Evolutionary conservation across 148 eudicot genomes (phyloP).

Genomic region (Cornus florida): DNA sequence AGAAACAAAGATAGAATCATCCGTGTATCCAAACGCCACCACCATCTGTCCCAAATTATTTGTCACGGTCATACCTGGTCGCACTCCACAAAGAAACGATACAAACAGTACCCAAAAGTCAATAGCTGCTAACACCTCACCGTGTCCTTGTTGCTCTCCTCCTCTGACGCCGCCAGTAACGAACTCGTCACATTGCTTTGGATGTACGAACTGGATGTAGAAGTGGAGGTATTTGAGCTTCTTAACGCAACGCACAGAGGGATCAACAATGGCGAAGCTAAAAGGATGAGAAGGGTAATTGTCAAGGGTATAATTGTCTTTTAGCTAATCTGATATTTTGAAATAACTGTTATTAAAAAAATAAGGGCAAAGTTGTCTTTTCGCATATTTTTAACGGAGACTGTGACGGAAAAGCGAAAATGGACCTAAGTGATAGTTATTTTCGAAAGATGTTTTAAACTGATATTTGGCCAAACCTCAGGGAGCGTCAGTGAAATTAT

Average conservation of each 20-base stretch:
- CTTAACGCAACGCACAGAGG: conserved; percentile 43
- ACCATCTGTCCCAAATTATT: conserved; percentile 99
- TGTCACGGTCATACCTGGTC: conserved; percentile 86
- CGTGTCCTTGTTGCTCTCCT: conserved; percentile 5
- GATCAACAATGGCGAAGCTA: conserved; percentile 54
- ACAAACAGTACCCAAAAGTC: conserved; percentile 91
- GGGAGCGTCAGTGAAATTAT: too few relatives aligned
- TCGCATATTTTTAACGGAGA: too few relatives aligned
- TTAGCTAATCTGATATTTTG: too few relatives aligned
- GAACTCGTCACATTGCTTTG: conserved; percentile 46
- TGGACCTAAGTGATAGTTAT: too few relatives aligned
- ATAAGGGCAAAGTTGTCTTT: too few relatives aligned
- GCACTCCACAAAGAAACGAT: conserved; percentile 90
- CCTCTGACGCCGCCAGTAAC: conserved; percentile 28
- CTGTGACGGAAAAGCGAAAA: too few relatives aligned
- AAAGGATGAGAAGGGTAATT: conserved; percentile 44
- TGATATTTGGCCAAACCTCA: too few relatives aligned
- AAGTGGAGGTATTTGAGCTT: background rate
- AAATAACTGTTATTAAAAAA: too few relatives aligned
- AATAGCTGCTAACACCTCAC: conserved; percentile 54
- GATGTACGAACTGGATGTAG: conserved; percentile 24
- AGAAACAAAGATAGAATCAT: conserved; percentile 87
- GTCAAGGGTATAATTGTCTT: too few relatives aligned
- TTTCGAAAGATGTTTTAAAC: too few relatives aligned
- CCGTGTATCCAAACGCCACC: conserved; percentile 78